Base-by-base conservation (phyloP, 495 filamentous ascomycete genomes). In the Penicillium mononematosum region DNA sequence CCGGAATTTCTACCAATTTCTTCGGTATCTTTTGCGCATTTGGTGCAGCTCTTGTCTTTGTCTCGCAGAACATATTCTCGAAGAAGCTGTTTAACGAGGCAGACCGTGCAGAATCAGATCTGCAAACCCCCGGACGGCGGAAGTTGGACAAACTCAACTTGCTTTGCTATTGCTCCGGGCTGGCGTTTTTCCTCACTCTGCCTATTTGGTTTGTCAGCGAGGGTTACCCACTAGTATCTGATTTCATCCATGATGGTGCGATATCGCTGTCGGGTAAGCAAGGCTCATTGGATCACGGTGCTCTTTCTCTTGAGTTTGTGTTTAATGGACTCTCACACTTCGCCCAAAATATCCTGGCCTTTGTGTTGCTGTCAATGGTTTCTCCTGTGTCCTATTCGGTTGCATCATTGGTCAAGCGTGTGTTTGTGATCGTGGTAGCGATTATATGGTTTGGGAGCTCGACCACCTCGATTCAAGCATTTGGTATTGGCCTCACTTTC, bases 291-390 rank as follows among this genome's bases (percentile, higher is more conserved):
- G 90, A 94, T 62, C 92, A 96, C 64, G 88, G 90, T 25, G 74
- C 76, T 2, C 78, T 99, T 34, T 77, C 85, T 1, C 59, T 91
- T 24, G 93, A 98, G 66, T 96, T 96, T 71, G 67, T 98, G 36
- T 98, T 99, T 79, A 99, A 98, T 68, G 94, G 94, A 44, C 88
- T 91, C 6, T 96, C 95, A 69, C 94, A 99, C 68, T 99, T 99
- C 69, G 90, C 84, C 1, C 94, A 99, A 61, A 96, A 94, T 68
- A 93, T 99, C 39, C 79, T 98, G 50, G 94, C 94, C 1, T 99
- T 99, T 63, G 76, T 96, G 38, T 78, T 99, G 11, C 77, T 98
- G 19, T 92, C 90, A 47, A 85, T 96, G 78, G 86, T 97, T 12
- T 94, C 89, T 3, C 94, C 94, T 4, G 94, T 99, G 32, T 97